Evolutionary conservation across 768 basidiomycete species (phyloP), one percentile per base, ranked within the genome.

Genomic region (Daedalea quercina): DNA sequence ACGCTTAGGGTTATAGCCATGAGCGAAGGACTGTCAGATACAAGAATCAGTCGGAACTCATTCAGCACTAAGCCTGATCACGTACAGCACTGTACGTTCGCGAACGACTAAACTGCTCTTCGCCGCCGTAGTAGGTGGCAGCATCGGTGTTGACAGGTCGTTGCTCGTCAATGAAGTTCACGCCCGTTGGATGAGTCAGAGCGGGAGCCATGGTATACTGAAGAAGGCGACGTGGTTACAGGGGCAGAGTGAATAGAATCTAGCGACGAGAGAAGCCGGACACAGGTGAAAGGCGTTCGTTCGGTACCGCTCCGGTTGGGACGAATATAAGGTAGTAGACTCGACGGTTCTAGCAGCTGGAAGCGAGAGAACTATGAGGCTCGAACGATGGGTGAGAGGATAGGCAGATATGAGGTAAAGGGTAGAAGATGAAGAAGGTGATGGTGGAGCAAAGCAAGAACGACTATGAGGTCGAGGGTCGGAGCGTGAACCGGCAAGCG

Each of bases 1-100:
- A 43, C 80, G 79, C 62, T 82, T 85, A 9, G 87, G 86, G 58
- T 80, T 80, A 66, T 85, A 67, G n/a, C 65, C 65, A 52, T 63
- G 62, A 22, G 50, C 57, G 52, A 63, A 63, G 47, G 52, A 59
- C 60, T 61, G 35, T 41, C 37, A 40, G 37, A 15, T 7, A 44
- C 50, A 51, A 46, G 19, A 35, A 40, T 51, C 55, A 49, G 62
- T 51, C 58, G 51, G 49, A 15, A 3, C 11, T 31, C 54, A 54
- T 28, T 12, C 11, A n/a, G 41, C 15, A 50, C 19, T 23, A 33
- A 7, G 17, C 15, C 44, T n/a, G 17, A 26, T 20, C 15, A 69
- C 85, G 59, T 70, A 94, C 93, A 55, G 82, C 82, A 58, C 90
- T 93, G 68, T 93, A 96, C 0, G 93, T 95, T 63, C 93, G 77